phyloP scores from a whole-genome alignment of 345 rosid genomes.

The Corymbia maculata region DNA sequence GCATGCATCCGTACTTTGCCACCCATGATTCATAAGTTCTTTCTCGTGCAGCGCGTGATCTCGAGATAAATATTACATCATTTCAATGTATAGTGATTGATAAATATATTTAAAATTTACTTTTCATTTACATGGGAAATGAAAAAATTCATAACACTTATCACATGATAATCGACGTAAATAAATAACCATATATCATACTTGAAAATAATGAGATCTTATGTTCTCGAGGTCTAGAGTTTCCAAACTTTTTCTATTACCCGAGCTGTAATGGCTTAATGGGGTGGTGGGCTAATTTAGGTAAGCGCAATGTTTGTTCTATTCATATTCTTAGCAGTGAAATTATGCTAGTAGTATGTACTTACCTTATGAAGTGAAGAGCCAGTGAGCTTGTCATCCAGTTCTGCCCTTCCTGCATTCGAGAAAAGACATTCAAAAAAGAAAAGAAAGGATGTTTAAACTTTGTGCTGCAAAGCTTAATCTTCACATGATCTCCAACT shows the following conservation, averaged over 20 bases:
- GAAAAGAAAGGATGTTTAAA: not conserved
- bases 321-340: not conserved
- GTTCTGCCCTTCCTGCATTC: not conserved
- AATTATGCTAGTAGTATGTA: too few species aligned
- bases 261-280: not conserved
- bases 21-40: not conserved
- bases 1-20: not conserved
- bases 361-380: not conserved
- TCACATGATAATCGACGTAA: not conserved
- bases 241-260: not conserved
- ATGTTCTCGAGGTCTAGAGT: not conserved
- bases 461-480: not conserved
- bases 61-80: not conserved
- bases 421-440: not conserved
- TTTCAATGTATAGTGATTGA: not conserved
- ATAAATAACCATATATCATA: accelerated
- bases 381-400: not conserved
- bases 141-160: not conserved
- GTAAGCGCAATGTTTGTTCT: accelerated
- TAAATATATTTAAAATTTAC: not conserved
- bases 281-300: not conserved
- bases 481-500: not conserved
- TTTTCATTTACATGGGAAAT: not conserved
- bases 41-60: not conserved
- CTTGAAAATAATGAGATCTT: not conserved